Conservation (phyloP, 1,284 basidiomycete species). For the Malassezia slooffiae region DNA sequence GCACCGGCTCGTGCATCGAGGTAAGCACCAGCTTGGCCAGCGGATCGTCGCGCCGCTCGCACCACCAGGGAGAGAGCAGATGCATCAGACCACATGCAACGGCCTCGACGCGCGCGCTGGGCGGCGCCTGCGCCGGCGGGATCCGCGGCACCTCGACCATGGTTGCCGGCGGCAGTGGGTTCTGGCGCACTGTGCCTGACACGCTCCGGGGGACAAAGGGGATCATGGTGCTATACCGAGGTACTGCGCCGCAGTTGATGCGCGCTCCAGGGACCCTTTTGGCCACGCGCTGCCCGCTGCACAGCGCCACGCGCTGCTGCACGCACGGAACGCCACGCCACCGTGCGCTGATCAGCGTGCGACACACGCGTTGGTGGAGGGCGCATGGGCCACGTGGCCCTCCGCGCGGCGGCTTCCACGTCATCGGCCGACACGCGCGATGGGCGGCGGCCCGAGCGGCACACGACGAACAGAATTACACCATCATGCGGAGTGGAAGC, state of each 20-base stretch:
- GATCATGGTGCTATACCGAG: no score
- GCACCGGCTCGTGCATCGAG: conserved; percentile 4
- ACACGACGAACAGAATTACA: no score
- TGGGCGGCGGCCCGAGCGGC: neutral
- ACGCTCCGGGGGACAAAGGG: conserved; percentile 15
- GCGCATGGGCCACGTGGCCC: neutral
- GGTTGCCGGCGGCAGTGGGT: no score
- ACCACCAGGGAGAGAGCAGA: conserved; percentile 8
- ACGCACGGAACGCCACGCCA: no score
- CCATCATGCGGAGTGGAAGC: no score
- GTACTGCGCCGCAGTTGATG: no score
- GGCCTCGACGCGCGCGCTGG: neutral
- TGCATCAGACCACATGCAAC: conserved; percentile 3
- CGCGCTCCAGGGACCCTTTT: no score
- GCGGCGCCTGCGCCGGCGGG: neutral
- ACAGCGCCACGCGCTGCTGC: no score
- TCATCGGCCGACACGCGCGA: conserved; percentile 3
- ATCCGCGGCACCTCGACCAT: neutral
- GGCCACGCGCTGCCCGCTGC: no score
- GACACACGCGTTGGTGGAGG: no score
- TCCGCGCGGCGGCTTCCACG: conserved; percentile 1
- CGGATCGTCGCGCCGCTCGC: neutral
- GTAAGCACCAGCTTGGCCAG: neutral
- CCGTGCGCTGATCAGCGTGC: no score
- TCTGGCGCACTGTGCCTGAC: conserved; percentile 11